Percentiles rank a stretch among this genome's conserved stretches.
Conservation (phyloP, 192 early-diverging fungal genomes). For the Linnemannia hyalina region DNA sequence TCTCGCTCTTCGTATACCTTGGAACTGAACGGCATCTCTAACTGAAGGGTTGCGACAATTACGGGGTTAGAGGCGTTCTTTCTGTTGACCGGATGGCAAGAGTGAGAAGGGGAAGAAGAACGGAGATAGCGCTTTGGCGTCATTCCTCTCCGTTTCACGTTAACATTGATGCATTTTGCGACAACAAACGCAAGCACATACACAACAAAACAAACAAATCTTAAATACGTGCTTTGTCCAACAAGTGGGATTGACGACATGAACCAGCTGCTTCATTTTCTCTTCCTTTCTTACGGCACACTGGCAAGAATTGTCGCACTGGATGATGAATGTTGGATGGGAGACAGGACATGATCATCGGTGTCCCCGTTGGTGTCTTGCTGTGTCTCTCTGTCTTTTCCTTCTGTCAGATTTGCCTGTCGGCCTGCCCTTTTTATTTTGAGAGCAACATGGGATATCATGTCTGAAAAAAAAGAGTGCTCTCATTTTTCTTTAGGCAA, state of each 20-base stretch:
- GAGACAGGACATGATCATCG: too few relatives aligned
- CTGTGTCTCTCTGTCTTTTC: not conserved
- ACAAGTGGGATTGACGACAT: not conserved
- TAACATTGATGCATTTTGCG: not conserved
- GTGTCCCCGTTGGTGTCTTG: not conserved
- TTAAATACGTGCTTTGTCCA: not conserved
- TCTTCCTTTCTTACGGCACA: too few relatives aligned
- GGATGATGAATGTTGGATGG: too few relatives aligned
- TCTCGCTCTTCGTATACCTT: too few relatives aligned
- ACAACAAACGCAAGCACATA: not conserved
- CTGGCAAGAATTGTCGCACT: too few relatives aligned
- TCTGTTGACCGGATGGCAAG: not conserved
- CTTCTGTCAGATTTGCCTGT: not conserved
- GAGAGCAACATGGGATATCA: conserved; percentile 1
- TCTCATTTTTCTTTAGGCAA: too few relatives aligned
- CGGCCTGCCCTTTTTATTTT: not conserved
- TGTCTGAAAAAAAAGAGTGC: not conserved
- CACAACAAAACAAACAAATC: not conserved
- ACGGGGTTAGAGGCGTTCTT: not conserved
- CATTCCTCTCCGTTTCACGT: not conserved
- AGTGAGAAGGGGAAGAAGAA: not conserved
- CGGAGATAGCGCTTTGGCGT: not conserved
- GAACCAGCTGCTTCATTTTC: too few relatives aligned
- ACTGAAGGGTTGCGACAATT: not conserved
- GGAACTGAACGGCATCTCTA: not conserved